phyloP scores from a whole-genome alignment of 2,329 filamentous ascomycete species.

The Didymosphaeria variabile region DNA sequence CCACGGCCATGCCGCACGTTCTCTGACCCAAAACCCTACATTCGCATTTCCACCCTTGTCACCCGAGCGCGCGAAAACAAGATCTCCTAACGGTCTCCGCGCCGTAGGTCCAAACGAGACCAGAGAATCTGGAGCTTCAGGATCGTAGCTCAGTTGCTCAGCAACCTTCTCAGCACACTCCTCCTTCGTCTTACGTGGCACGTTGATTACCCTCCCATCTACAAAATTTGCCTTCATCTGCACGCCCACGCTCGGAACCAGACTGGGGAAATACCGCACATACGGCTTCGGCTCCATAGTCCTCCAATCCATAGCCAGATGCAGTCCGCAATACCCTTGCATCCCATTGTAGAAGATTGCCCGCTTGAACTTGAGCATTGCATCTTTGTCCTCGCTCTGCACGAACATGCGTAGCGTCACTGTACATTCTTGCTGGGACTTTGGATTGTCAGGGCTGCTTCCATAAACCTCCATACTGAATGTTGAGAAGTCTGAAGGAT shows the following conservation, averaged over 20 bases:
- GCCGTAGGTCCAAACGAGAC: conserved; percentile 43
- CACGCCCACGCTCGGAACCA: conserved; percentile 28
- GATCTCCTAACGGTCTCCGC: conserved; percentile 46
- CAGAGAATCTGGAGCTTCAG: conserved; percentile 32
- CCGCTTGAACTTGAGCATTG: conserved; percentile 21
- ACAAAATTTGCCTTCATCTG: conserved; percentile 22
- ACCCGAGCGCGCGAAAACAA: conserved; percentile 36
- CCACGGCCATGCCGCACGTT: conserved; percentile 36
- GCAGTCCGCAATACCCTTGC: conserved; percentile 47
- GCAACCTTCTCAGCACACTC: conserved; percentile 18
- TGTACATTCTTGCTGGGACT: conserved; percentile 41
- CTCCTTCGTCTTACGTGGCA: conserved; percentile 19
- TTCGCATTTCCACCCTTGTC: conserved; percentile 39
- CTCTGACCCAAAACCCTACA: conserved; percentile 33
- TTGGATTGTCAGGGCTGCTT: conserved; percentile 30
- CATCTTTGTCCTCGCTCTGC: conserved; percentile 26
- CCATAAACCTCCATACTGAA: conserved; percentile 34
- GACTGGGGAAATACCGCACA: conserved; percentile 23
- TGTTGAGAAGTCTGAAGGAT: conserved; percentile 23
- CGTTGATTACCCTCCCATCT: conserved; percentile 14
- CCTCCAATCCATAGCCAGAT: conserved; percentile 49
- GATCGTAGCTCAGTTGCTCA: conserved; percentile 36
- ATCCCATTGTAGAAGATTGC: conserved; percentile 40
- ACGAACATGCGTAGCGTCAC: conserved; percentile 43
- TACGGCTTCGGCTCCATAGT: conserved; percentile 46